Base-by-base conservation (phyloP, 2,329 filamentous ascomycete species). In the Penicillium sp. region DNA sequence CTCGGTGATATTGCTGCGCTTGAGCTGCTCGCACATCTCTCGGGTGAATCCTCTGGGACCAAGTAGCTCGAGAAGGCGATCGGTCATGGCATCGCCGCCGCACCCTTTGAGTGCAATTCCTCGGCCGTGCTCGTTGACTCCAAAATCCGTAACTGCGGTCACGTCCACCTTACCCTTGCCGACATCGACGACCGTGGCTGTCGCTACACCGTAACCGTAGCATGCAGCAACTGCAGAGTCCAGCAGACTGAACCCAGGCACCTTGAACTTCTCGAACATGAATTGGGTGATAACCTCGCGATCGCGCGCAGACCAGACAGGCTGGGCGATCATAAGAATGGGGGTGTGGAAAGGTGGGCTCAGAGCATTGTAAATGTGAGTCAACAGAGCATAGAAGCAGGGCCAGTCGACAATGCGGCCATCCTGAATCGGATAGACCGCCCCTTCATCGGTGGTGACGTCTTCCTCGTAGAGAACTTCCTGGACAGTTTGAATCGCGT, bases 181-280 rank as follows among this genome's bases (percentile, higher is more conserved):
- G 52, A 98, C 87, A 68, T 98, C 93, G 23, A 98, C 79, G 18
- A 98, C 82, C 0, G 89, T 93, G 63, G 93, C 86, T 60, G 82
- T 89, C 28, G 84, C 79, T 27, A 90, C 80, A 9, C 89, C 91
- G 65, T 95, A 97, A 49, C 93, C 83, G 63, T 83, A 86, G 50
- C 76, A 86, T 0, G 89, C 87, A 24, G 93, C 91, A 41, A 95
- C 74, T 3, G 89, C 91, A 60, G 89, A 87, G 71, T 97, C 88
- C 75, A 98, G 86, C 55, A 97, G 79, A 61, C 87, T 91, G 44
- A 98, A 87, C 0, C 89, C 90, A 0, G 93, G 93, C 0, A 89
- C 93, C 74, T 92, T 93, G 66, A 95, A 95, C 72, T 93, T 95
- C 72, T 98, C 93, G 64, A 98, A 98, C 57, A 97, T 83, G 75